Percentiles rank a stretch among this genome's conserved stretches.
Evolutionary conservation across 192 early-diverging fungal species (phyloP).

Genomic region (Coemansia sp.): DNA sequence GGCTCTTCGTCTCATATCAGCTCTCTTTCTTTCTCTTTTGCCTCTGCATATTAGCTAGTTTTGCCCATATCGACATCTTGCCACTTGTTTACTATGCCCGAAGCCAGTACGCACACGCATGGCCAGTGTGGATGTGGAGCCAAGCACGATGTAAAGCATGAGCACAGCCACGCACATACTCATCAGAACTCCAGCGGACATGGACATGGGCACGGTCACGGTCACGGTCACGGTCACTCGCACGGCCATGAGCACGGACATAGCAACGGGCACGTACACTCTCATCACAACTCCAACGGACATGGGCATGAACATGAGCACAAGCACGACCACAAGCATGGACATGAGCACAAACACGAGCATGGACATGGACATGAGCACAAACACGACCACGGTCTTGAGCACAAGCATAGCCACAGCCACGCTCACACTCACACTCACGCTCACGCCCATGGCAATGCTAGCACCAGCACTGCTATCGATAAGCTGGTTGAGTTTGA

Average conservation of each 20-base stretch:
- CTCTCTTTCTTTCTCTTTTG: background rate
- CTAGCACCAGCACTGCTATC: slow-evolving; percentile 10
- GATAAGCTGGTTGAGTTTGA: slow-evolving; percentile 16
- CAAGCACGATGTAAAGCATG: slow-evolving; percentile 16
- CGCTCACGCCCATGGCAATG: slow-evolving; percentile 9
- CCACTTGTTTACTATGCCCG: slow-evolving; percentile 16
- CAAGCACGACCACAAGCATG: slow-evolving; percentile 3
- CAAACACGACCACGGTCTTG: slow-evolving; percentile 11
- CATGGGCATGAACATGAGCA: slow-evolving; percentile 4
- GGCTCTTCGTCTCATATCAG: background rate
- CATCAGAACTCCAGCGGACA: slow-evolving; percentile 9
- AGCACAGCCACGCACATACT: slow-evolving; percentile 2
- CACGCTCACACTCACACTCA: slow-evolving; percentile 12
- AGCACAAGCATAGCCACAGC: slow-evolving; percentile 4
- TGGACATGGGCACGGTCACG: background rate
- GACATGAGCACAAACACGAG: background rate
- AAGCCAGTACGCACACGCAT: slow-evolving; percentile 17
- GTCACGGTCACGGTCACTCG: background rate
- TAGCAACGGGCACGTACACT: background rate
- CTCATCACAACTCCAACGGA: background rate
- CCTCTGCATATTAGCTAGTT: slow-evolving; percentile 6
- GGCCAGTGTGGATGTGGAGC: slow-evolving; percentile 18
- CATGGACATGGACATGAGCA: slow-evolving; percentile 13
- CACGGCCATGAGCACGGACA: slow-evolving; percentile 16
- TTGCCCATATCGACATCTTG: background rate